Evolutionary conservation across 352 stramenopile genomes (phyloP).

Genomic region (Globisporangium paddicum): DNA sequence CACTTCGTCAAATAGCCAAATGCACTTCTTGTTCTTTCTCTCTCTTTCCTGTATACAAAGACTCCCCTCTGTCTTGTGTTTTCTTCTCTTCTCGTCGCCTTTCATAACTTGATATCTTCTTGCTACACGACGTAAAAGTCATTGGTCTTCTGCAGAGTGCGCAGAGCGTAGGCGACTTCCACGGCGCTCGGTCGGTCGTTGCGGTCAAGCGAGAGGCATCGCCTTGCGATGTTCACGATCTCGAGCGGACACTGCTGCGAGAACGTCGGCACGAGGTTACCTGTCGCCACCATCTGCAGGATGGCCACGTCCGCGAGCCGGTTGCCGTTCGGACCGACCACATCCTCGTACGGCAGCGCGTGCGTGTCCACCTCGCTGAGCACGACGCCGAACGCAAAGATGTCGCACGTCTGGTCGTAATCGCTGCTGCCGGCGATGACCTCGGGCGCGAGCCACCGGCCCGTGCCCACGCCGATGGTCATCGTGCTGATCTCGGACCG

Average conservation of each 20-base stretch:
- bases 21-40: too few relatives aligned
- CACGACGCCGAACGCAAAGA: slow-evolving; percentile 48
- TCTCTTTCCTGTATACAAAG: not conserved
- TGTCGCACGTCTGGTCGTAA: slow-evolving; percentile 46
- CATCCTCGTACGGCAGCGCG: slow-evolving; percentile 44
- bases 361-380: slow-evolving; percentile 63
- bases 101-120: slow-evolving; percentile 3
- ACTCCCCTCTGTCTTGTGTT: not conserved
- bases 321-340: slow-evolving; percentile 20
- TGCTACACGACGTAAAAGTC: slow-evolving; percentile 19
- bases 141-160: slow-evolving; percentile 31
- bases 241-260: slow-evolving; percentile 28
- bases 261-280: slow-evolving; percentile 39
- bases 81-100: not conserved
- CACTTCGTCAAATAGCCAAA: too few relatives aligned
- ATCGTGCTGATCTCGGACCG: slow-evolving; percentile 40
- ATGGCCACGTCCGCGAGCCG: slow-evolving; percentile 39
- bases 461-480: slow-evolving; percentile 42
- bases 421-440: slow-evolving; percentile 37
- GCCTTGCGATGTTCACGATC: slow-evolving; percentile 29
- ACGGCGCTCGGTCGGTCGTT: slow-evolving; percentile 38
- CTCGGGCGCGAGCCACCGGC: slow-evolving; percentile 51
- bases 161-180: slow-evolving; percentile 43
- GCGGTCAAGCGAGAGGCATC: slow-evolving; percentile 35
- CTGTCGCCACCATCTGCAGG: slow-evolving; percentile 45